Conservation (phyloP, 768 basidiomycete genomes). For the Sistotremastrum suecicum region DNA sequence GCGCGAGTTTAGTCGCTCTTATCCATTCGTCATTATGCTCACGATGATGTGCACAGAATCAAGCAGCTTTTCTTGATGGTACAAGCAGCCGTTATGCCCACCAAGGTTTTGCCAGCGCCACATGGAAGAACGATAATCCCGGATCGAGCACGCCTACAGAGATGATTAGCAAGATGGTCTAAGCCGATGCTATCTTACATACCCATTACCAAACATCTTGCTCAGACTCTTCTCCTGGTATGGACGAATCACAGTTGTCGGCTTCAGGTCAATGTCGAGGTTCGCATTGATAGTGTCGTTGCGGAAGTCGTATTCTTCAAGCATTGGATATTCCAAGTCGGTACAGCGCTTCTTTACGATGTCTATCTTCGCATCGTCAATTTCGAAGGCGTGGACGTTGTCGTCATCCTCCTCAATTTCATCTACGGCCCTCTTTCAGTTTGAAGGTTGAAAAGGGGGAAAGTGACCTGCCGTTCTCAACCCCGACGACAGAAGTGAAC, state of each 20-base stretch:
- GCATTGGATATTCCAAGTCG: constrained; percentile 93
- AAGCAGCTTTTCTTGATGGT: constrained; percentile 99
- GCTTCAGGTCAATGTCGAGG: constrained; percentile 96
- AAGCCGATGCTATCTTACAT: constrained; percentile 10
- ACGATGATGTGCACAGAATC: constrained; percentile 96
- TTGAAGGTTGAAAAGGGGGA: background rate
- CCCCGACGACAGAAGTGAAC: constrained; percentile 92
- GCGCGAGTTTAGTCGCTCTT: background rate
- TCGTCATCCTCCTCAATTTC: constrained; percentile 98
- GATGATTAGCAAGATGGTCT: background rate
- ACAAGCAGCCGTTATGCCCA: constrained; percentile 98
- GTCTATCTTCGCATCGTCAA: constrained; percentile 87
- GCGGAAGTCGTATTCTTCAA: constrained; percentile 98
- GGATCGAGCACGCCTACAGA: constrained; percentile 79
- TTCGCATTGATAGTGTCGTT: constrained; percentile 95
- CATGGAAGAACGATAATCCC: constrained; percentile 98
- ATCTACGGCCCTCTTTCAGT: constrained; percentile 32
- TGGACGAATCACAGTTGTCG: constrained; percentile 90
- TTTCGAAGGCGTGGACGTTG: constrained; percentile 93
- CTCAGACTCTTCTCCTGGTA: constrained; percentile 98
- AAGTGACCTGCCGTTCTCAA: constrained; percentile 57
- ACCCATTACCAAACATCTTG: constrained; percentile 99
- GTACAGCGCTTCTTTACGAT: constrained; percentile 95
- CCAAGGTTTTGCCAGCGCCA: constrained; percentile 96
- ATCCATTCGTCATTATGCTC: constrained; percentile 19